phyloP scores from a whole-genome alignment of 1,284 basidiomycete species.

The Macrocystidia cucumis region DNA sequence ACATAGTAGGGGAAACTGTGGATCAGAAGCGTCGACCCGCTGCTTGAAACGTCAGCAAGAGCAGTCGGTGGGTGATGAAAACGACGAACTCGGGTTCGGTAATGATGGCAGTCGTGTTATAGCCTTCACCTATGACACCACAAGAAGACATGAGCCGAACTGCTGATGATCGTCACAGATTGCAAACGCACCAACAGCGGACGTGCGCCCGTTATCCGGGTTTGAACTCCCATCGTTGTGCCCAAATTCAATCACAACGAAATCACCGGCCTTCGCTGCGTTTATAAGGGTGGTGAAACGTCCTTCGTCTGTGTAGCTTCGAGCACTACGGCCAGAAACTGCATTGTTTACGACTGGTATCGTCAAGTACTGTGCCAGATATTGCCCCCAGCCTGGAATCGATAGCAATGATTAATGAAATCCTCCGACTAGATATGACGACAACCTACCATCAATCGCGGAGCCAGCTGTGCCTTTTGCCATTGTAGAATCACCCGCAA shows the following conservation, averaged over 20 bases:
- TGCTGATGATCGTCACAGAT: no score
- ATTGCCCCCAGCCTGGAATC: conserved; percentile 27
- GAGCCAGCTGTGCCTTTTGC: conserved; percentile 12
- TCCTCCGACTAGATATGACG: no score
- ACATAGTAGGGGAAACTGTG: conserved; percentile 15
- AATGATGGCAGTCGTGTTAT: no score
- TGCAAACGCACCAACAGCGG: conserved; percentile 18
- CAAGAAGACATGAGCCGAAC: no score
- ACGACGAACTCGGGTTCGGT: no score
- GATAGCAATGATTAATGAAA: neutral
- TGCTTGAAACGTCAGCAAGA: no score
- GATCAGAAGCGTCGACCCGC: conserved; percentile 13
- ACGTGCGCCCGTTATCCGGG: conserved; percentile 16
- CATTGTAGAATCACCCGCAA: conserved; percentile 13
- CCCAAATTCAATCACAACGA: conserved; percentile 29
- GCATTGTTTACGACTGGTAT: conserved; percentile 26
- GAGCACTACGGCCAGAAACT: conserved; percentile 26
- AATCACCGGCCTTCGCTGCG: conserved; percentile 17
- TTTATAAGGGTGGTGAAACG: conserved; percentile 16
- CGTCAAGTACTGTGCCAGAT: conserved; percentile 20
- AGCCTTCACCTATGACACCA: no score
- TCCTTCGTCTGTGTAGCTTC: conserved; percentile 24
- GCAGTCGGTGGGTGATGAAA: no score
- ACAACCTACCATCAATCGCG: conserved; percentile 11
- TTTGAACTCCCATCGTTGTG: conserved; percentile 24